A percentile compares a stretch with the other conserved stretches of the same genome.
Conservation (phyloP, 2,329 filamentous ascomycete species). For the Rachicladosporium sp. region DNA sequence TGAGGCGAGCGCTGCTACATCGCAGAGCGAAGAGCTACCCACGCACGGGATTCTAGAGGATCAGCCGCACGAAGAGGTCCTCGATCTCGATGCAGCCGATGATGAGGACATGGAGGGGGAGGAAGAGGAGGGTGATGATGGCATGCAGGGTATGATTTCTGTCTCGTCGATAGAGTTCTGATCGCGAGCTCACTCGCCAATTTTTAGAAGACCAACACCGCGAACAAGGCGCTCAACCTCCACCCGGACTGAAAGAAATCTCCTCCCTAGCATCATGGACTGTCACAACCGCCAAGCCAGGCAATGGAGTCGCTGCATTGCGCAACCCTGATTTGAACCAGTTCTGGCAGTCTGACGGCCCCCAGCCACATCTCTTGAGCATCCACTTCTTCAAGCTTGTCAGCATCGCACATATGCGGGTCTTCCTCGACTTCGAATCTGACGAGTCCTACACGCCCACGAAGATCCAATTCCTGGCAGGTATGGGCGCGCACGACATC, state of each 20-base stretch:
- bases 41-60: too few relatives aligned
- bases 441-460: conserved; percentile 97
- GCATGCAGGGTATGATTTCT: neutral
- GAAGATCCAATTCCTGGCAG: conserved; percentile 76
- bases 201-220: too few relatives aligned
- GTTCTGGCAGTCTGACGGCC: conserved; percentile 81
- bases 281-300: conserved; percentile 69
- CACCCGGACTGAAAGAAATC: conserved; percentile 59
- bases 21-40: too few relatives aligned
- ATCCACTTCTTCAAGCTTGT: conserved; percentile 79
- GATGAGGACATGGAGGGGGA: neutral
- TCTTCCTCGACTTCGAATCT: conserved; percentile 79
- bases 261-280: conserved; percentile 74
- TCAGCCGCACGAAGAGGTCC: too few relatives aligned
- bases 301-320: conserved; percentile 65
- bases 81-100: too few relatives aligned
- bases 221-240: conserved; percentile 13
- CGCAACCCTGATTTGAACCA: conserved; percentile 58
- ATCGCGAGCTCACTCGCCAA: neutral
- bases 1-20: conserved; percentile 4
- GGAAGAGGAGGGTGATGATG: conserved; percentile 1
- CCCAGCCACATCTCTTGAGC: conserved; percentile 69
- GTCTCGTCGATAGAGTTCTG: neutral
- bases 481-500: conserved; percentile 82
- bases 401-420: conserved; percentile 63